Conservation (phyloP, 257 asterid genomes). For the Fraxinus pennsylvanica region DNA sequence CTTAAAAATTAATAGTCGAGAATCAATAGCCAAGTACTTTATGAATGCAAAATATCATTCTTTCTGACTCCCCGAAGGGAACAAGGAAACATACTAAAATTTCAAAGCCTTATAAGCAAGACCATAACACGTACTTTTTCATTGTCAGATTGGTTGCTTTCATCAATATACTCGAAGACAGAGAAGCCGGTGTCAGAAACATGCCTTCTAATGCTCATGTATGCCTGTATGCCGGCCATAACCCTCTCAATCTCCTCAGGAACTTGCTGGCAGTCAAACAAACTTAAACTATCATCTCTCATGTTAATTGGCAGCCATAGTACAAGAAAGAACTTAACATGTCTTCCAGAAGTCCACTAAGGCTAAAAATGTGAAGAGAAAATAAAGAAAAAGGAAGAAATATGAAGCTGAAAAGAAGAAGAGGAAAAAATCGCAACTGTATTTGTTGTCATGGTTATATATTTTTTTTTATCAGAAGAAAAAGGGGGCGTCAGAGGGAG, state of each 20-base stretch:
- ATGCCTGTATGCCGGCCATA: slow-evolving; percentile 90
- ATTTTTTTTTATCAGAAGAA: background rate
- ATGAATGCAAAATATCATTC: background rate
- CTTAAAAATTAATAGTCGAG: slow-evolving; percentile 14
- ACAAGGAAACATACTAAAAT: slow-evolving; percentile 14
- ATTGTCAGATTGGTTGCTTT: slow-evolving; percentile 45
- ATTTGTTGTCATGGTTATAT: background rate
- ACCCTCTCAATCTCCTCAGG: slow-evolving; percentile 97
- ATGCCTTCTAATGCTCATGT: slow-evolving; percentile 87
- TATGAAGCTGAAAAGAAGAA: background rate
- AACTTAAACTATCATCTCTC: slow-evolving; percentile 25
- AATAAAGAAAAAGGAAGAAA: background rate
- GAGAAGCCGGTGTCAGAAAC: slow-evolving; percentile 80
- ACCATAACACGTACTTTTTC: slow-evolving; percentile 54
- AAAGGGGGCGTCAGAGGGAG: background rate
- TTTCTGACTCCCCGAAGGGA: slow-evolving; percentile 18
- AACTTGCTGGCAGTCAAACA: slow-evolving; percentile 71
- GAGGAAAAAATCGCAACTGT: background rate
- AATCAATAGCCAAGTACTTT: slow-evolving; percentile 9
- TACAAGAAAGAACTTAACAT: background rate
- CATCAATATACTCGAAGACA: slow-evolving; percentile 60
- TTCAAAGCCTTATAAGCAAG: slow-evolving; percentile 6
- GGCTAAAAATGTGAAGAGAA: background rate
- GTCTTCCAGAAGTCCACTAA: slow-evolving; percentile 1
- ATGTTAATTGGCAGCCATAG: background rate